Evolutionary conservation across 768 basidiomycete genomes (phyloP), one percentile per base, ranked within the genome.

Genomic region (Trametes villosa): DNA sequence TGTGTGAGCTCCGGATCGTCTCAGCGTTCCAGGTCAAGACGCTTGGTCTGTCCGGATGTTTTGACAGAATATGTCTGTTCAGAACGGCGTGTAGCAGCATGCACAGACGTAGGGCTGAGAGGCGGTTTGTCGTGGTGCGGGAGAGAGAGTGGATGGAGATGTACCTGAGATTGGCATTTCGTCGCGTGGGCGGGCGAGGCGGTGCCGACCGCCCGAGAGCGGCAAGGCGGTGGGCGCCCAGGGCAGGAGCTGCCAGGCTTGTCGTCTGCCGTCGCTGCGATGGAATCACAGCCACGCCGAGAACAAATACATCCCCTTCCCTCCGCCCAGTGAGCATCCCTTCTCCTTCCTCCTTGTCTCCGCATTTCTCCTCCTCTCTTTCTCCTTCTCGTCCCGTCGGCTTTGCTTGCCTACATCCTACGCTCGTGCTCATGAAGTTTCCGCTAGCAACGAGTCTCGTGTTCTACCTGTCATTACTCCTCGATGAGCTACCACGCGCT

Each of bases 401-500:
- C 57, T 41, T 30, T 29, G 11, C 46, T 31, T 29, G 47, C 18
- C 34, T 8, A 26, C 20, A 26, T 29, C 20, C 18, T 15, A 4
- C 47, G 34, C 42, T 30, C 13, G 47, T 60, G 20, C 48, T 48
- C 47, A 70, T 67, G 65, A 67, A 67, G 64, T 54, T 66, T 29
- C 31, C 44, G 50, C 49, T 54, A 47, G 62, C 66, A 15, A 53
- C 70, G 27, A 53, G 67, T 5, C 57, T 71, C 31, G 42, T 68
- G 34, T 51, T 68, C 44, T 71, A 67, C 46, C 59, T 70, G 58
- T 63, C 67, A 3, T 66, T 69, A 55, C 62, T 71, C 12, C 67
- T 72, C 54, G 64, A 72, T 56, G 53, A 63, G 29, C 46, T 67
- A 4, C 48, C 57, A 3, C 40, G 26, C 17, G 60, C 53, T 5